Percentiles rank a stretch among this genome's conserved stretches.
Evolutionary conservation across 2,329 filamentous ascomycete species (phyloP).

Genomic region (Colletotrichum sp.): DNA sequence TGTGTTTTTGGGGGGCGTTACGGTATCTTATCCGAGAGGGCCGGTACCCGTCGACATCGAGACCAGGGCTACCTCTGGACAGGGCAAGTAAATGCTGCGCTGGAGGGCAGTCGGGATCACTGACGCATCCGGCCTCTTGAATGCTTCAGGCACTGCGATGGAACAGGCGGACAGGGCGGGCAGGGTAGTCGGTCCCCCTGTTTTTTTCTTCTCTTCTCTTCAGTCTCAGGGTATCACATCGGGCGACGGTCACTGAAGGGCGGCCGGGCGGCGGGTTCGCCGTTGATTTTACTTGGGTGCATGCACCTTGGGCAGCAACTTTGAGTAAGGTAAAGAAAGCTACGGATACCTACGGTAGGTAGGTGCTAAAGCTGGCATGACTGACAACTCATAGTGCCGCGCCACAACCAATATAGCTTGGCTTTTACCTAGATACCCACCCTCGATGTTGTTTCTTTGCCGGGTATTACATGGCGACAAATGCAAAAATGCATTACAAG

Average conservation of each 20-base stretch:
- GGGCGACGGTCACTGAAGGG: background rate
- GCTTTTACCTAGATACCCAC: background rate
- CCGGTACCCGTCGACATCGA: background rate
- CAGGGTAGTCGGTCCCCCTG: background rate
- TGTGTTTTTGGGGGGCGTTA: background rate
- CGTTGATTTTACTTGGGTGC: background rate
- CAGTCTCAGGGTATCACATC: background rate
- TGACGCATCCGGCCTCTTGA: constrained; percentile 1
- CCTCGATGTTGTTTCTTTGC: background rate
- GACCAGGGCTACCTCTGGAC: background rate
- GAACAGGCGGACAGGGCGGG: background rate
- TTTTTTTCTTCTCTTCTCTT: background rate
- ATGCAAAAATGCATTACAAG: background rate
- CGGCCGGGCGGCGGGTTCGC: background rate
- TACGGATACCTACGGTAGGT: background rate
- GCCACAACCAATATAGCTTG: background rate
- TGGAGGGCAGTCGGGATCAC: background rate
- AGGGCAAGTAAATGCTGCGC: background rate
- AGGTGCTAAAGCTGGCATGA: background rate
- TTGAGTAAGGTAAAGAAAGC: background rate
- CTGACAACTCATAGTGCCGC: background rate
- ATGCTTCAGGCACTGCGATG: background rate
- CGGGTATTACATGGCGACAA: background rate
- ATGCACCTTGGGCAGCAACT: background rate
- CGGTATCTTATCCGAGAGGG: constrained; percentile 14